Conservation (phyloP, 2,329 filamentous ascomycete species). For the Cladosporium sp. region DNA sequence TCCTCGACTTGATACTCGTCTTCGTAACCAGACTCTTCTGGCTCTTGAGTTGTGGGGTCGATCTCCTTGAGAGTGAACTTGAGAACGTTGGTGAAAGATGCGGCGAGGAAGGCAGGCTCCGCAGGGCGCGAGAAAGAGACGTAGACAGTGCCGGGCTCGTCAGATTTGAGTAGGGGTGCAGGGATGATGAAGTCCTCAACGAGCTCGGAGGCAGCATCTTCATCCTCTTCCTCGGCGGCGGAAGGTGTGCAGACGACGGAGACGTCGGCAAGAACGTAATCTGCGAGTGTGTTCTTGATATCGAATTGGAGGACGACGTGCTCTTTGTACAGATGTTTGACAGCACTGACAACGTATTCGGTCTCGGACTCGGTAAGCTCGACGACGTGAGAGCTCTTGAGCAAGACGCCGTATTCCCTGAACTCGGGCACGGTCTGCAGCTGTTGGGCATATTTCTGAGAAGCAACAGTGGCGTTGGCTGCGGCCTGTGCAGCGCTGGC, state of each 20-base stretch:
- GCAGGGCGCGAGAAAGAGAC: slow-evolving; percentile 86
- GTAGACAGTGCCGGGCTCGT: slow-evolving; percentile 90
- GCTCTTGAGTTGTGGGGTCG: slow-evolving; percentile 88
- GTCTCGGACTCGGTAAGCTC: slow-evolving; percentile 97
- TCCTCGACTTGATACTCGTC: slow-evolving; percentile 98
- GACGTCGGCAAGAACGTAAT: slow-evolving; percentile 86
- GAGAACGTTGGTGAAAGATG: slow-evolving; percentile 85
- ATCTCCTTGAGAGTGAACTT: slow-evolving; percentile 99
- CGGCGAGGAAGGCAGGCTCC: slow-evolving; percentile 72
- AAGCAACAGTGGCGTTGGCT: slow-evolving; percentile 68
- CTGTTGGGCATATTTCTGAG: slow-evolving; percentile 86
- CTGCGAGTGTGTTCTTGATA: slow-evolving; percentile 93
- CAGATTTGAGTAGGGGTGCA: slow-evolving; percentile 75
- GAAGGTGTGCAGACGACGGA: slow-evolving; percentile 77
- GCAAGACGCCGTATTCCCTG: slow-evolving; percentile 80
- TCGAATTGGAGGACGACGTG: slow-evolving; percentile 95
- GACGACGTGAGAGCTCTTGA: slow-evolving; percentile 84
- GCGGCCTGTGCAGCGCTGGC: slow-evolving; percentile 73
- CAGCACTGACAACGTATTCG: slow-evolving; percentile 88
- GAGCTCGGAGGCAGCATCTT: slow-evolving; percentile 69
- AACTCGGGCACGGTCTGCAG: slow-evolving; percentile 88
- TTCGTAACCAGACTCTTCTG: slow-evolving; percentile 89
- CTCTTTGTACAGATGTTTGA: slow-evolving; percentile 98
- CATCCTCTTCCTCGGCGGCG: slow-evolving; percentile 82
- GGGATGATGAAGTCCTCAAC: slow-evolving; percentile 92